phyloP scores from a whole-genome alignment of 805 yeast genomes.

The Jamesozyma hellenica region DNA sequence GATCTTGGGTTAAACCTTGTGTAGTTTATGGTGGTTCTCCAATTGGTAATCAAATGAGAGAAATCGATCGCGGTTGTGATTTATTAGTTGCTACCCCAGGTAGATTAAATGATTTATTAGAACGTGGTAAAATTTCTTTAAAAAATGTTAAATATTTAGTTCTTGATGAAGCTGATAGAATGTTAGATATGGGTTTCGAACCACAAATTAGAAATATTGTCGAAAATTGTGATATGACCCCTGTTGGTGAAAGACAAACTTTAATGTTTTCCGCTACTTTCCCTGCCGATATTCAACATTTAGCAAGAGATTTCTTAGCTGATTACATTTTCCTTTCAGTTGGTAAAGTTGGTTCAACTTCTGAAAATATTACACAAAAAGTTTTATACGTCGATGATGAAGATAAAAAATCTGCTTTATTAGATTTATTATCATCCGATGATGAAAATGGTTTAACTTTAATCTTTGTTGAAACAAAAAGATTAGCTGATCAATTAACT shows the following conservation, averaged over 20 bases:
- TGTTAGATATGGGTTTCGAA: slow-evolving; percentile 99
- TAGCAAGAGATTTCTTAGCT: slow-evolving; percentile 94
- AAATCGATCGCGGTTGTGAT: slow-evolving; percentile 89
- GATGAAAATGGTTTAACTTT: slow-evolving; percentile 79
- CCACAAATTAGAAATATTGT: slow-evolving; percentile 98
- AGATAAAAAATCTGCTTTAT: slow-evolving; percentile 82
- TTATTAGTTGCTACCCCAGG: slow-evolving; percentile 98
- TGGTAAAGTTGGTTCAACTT: slow-evolving; percentile 98
- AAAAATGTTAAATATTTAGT: slow-evolving; percentile 87
- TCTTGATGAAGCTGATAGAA: slow-evolving; percentile 98
- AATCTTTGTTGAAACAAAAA: slow-evolving; percentile 95
- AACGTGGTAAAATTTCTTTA: slow-evolving; percentile 88
- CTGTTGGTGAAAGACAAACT: slow-evolving; percentile 83
- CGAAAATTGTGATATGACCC: slow-evolving; percentile 97
- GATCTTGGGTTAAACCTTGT: slow-evolving; percentile 96
- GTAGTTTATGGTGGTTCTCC: slow-evolving; percentile 99
- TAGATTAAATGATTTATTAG: slow-evolving; percentile 90
- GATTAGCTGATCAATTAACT: slow-evolving; percentile 94
- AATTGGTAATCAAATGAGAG: slow-evolving; percentile 75
- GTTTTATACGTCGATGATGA: slow-evolving; percentile 84
- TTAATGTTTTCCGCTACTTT: slow-evolving; percentile 98
- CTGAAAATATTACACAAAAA: slow-evolving; percentile 95
- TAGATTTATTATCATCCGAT: slow-evolving; percentile 75
- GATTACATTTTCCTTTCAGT: slow-evolving; percentile 93
- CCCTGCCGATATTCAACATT: slow-evolving; percentile 94